Evolutionary conservation across 345 rosid species (phyloP).

Genomic region (Orychophragmus violaceus): DNA sequence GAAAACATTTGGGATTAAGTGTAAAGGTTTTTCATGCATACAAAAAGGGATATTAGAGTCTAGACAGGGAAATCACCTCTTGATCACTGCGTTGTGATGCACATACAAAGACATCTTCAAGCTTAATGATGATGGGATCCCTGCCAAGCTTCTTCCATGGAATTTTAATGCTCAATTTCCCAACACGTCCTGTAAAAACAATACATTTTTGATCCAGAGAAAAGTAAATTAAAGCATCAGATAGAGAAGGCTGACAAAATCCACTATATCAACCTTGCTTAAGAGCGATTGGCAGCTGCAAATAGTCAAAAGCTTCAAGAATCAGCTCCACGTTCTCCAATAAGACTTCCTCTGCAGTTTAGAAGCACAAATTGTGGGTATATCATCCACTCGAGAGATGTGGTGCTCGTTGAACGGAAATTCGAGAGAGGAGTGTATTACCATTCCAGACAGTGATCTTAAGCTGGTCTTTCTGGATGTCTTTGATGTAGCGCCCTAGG

Average conservation of each 20-base stretch:
- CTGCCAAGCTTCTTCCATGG: conserved; percentile 82
- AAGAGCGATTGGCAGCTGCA: conserved; percentile 74
- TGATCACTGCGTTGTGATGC: conserved; percentile 67
- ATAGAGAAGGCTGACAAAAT: not conserved
- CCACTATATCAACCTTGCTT: conserved; percentile 46
- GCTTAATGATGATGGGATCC: conserved; percentile 58
- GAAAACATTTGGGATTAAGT: not conserved
- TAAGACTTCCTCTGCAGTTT: conserved; percentile 48
- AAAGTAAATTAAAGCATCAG: not conserved
- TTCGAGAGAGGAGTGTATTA: not conserved
- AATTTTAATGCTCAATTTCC: conserved; percentile 66
- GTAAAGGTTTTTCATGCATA: not conserved
- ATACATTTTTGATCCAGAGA: not conserved
- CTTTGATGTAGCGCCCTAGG: conserved; percentile 76
- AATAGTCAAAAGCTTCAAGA: conserved; percentile 87
- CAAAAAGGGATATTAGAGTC: not conserved
- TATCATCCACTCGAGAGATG: conserved; percentile 5
- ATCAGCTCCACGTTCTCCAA: conserved; percentile 75
- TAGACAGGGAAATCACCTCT: conserved; percentile 39
- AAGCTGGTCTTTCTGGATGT: conserved; percentile 70
- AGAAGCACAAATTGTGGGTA: not conserved
- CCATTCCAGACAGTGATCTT: conserved; percentile 74
- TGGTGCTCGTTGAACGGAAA: not conserved
- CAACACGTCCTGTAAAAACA: conserved; percentile 47
- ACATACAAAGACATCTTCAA: conserved; percentile 71